Evolutionary conservation across 2,329 filamentous ascomycete genomes (phyloP), one percentile per base, ranked within the genome.

Genomic region (Sclerotinia nivalis): DNA sequence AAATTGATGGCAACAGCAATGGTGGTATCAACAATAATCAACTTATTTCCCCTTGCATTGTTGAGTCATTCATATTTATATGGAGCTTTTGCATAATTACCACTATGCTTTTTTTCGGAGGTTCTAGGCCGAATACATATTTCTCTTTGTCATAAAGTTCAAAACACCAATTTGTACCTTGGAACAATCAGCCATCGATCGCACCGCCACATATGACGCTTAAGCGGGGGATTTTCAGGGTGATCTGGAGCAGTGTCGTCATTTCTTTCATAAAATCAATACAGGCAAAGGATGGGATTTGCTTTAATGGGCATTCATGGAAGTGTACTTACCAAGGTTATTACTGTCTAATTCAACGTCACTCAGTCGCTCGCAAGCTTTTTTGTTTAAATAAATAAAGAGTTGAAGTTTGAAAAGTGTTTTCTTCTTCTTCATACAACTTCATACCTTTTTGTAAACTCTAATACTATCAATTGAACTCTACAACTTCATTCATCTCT

Each of bases 151-250:
- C 40, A 60, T 60, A 45, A 52, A 15, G 10, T 52, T 8, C 25
- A 3, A 15, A 43, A 15, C 12, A 43, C 20, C 25, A 22, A 31
- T 31, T 31, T 56, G 54, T 37, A 56, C 54, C 54, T 56, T 56
- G 54, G 54, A 56, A 56, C 5, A 56, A 8, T 28, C 31, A 37
- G 31, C 31, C 54, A 56, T 56, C 7, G 3, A 37, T 56, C 54
- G 55, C 55, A 59, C 55, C 55, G 55, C 34, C 55, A 59, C 55
- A 59, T 40, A 59, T 59, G 55, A 59, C 34, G 55, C 55, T 59
- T 18, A 59, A 40, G 34, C 31, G 54, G 54, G 54, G 54, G 54
- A 56, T 56, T 37, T 37, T 8, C 54, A n/a, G 54, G 54, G 31
- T 5, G 20, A 28, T 56, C 31, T n/a, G 31, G 54, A 18, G 20